Evolutionary conservation across 331 rosid genomes (phyloP), one percentile per base, ranked within the genome.

Genomic region (Quercus lobata): DNA sequence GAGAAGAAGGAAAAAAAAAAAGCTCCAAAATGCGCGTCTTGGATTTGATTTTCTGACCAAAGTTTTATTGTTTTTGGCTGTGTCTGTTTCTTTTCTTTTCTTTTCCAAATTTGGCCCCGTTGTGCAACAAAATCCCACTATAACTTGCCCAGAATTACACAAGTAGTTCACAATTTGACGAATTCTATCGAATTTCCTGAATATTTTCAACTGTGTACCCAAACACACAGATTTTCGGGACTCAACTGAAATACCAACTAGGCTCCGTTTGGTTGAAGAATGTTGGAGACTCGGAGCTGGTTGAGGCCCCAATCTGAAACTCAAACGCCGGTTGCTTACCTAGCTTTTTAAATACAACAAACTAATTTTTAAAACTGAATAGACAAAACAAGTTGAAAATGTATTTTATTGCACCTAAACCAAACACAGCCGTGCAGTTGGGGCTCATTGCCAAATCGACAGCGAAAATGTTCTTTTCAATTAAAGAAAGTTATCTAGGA

Each of bases 1-100:
- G 69, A 41, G 49, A 9, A 41, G 49, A 41, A 41, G 3, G 3
- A 2, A 41, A 9, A 41, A 37, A 74, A 27, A 71, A 78, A 78
- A 85, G 65, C 55, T 74, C 81, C 49, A 82, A 75, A 79, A 78
- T 69, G 78, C 69, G 70, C 77, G 24, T 72, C 73, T 58, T 19
- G 87, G 86, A 76, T 82, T 86, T 62, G 73, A 72, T 83, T 84
- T 58, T 73, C 70, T 78, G 57, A 77, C 79, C 49, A 75, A 82
- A 80, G 44, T 37, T 37, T 55, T 84, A 41, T 77, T 76, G 70
- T 29, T 41, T 79, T 84, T 81, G 57, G 72, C 68, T 34, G 21
- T 71, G 65, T 80, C 72, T 55, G 1, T 75, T 29, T 62, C 73
- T 24, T 61, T 81, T 6, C 41, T 35, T 35, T 30, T 88, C 4